Evolutionary conservation across 306 rosid genomes (phyloP), one percentile per base, ranked within the genome.

Genomic region (Acacia confusa): DNA sequence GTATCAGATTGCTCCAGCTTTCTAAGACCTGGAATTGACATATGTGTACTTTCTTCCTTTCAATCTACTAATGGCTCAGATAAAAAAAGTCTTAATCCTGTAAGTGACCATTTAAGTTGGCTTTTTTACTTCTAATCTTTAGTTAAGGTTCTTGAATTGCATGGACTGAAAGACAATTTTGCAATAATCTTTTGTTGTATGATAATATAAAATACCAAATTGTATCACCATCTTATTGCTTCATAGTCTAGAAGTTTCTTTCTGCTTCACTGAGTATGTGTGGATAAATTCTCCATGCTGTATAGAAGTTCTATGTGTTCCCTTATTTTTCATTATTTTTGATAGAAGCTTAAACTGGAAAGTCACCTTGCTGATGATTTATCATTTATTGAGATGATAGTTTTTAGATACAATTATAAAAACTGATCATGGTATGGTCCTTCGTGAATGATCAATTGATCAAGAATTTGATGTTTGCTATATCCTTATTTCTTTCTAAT

Each of bases 1-100:
- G 72, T 82, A 24, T 86, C 87, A 30, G 93, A 91, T 77, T 91
- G 93, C 79, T 86, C 87, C 32, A 81, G 91, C 82, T 76, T 88
- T 83, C 50, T 91, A 75, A 83, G 93, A 81, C 93, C 93, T 13
- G 90, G 93, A 17, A 77, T 89, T 27, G 93, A 91, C 71, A 75
- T 91, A 36, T 89, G 90, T 64, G 88, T 86, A 61, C 86, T 86
- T 48, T 82, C 88, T 19, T 44, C 67, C 66, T 60, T 82, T 78
- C 75, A 47, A 70, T 32, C 44, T 36, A 10, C 55, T 48, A 79
- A 76, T n/a, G 60, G 38, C 70, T 79, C 79, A 1, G 81, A 82
- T 36, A 74, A 73, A 36, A 40, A 28, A 55, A 72, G 20, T 69
- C 69, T 15, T 53, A 70, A 83, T 30, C 88, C 84, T n/a, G 91